These are phyloP conservation scores for Ophiocordyceps sinensis DNA, from an alignment of 2,329 filamentous ascomycete species.

Conservation along the genomic window DNA sequence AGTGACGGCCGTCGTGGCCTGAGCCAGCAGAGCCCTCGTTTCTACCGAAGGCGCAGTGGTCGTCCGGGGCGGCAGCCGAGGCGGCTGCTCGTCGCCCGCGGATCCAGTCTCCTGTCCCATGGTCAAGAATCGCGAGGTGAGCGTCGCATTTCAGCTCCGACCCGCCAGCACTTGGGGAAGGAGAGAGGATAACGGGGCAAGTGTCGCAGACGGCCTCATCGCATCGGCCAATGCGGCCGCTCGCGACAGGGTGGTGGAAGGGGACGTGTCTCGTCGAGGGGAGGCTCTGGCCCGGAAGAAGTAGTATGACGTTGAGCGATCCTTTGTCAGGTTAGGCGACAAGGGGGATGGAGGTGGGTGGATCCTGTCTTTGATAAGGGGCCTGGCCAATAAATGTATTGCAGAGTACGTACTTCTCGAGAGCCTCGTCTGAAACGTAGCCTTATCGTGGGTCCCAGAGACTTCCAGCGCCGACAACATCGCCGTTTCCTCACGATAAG, in stretches of 20 bases:
- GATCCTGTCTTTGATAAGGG: too few species aligned
- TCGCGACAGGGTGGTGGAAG: not conserved
- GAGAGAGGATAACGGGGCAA: not conserved
- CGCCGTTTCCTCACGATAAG: not conserved
- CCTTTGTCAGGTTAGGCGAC: too few species aligned
- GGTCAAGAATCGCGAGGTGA: slow-evolving; percentile 6
- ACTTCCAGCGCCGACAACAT: not conserved
- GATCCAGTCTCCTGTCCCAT: slow-evolving; percentile 15
- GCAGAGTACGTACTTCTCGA: not conserved
- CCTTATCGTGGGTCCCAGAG: slow-evolving; percentile 3
- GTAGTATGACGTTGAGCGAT: too few species aligned
- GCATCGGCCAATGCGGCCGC: not conserved
- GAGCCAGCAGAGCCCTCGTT: slow-evolving; percentile 34
- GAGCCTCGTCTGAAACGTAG: slow-evolving; percentile 7
- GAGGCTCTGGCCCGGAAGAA: too few species aligned
- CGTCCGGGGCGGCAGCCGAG: slow-evolving; percentile 36
- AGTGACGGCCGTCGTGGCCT: slow-evolving; percentile 74
- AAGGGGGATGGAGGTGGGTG: too few species aligned
- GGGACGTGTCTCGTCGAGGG: not conserved
- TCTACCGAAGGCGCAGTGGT: slow-evolving; percentile 20
- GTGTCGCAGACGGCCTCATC: not conserved
- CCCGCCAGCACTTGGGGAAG: not conserved
- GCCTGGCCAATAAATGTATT: too few species aligned
- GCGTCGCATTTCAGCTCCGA: slow-evolving; percentile 14
- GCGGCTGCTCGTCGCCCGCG: slow-evolving; percentile 29